Evolutionary conservation across 2,329 filamentous ascomycete genomes (phyloP).

Genomic region (Leptographium radiaticola): DNA sequence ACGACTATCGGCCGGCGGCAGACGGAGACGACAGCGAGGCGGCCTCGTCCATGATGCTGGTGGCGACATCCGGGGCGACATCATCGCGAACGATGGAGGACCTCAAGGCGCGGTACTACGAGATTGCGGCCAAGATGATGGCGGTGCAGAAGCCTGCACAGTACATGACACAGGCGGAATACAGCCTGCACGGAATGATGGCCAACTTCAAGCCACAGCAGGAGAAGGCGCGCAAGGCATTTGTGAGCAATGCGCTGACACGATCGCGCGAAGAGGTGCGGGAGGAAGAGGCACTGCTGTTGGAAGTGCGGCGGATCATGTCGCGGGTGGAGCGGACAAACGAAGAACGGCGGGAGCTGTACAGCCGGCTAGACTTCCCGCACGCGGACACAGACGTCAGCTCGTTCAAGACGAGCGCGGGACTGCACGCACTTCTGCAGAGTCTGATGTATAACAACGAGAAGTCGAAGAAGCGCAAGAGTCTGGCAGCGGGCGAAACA

Average conservation of each 20-base stretch:
- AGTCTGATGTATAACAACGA: slow-evolving; percentile 64
- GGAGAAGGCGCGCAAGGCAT: slow-evolving; percentile 70
- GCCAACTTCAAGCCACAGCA: slow-evolving; percentile 70
- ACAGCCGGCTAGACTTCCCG: slow-evolving; percentile 75
- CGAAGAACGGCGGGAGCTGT: slow-evolving; percentile 77
- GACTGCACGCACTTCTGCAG: slow-evolving; percentile 67
- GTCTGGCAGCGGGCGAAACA: slow-evolving; percentile 48
- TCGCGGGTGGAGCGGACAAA: slow-evolving; percentile 76
- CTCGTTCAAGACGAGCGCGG: slow-evolving; percentile 68
- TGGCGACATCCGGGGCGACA: slow-evolving; percentile 31
- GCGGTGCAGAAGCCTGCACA: slow-evolving; percentile 65
- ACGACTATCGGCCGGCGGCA: slow-evolving; percentile 53
- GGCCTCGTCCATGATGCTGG: slow-evolving; percentile 30
- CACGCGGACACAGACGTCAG: slow-evolving; percentile 54
- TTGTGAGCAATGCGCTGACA: slow-evolving; percentile 66
- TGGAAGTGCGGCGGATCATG: slow-evolving; percentile 86
- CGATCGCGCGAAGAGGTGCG: slow-evolving; percentile 77
- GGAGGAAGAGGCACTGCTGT: slow-evolving; percentile 79
- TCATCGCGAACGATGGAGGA: slow-evolving; percentile 64
- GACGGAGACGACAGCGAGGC: slow-evolving; percentile 15
- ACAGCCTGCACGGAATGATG: slow-evolving; percentile 71
- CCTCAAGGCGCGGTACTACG: slow-evolving; percentile 83
- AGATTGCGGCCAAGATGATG: slow-evolving; percentile 72
- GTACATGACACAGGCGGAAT: slow-evolving; percentile 80
- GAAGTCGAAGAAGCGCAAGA: slow-evolving; percentile 79